A percentile compares a stretch with the other conserved stretches of the same genome.
These are phyloP conservation scores for Sphaerobolus stellatus DNA, from an alignment of 1,284 basidiomycete species.

Conservation along the genomic window DNA sequence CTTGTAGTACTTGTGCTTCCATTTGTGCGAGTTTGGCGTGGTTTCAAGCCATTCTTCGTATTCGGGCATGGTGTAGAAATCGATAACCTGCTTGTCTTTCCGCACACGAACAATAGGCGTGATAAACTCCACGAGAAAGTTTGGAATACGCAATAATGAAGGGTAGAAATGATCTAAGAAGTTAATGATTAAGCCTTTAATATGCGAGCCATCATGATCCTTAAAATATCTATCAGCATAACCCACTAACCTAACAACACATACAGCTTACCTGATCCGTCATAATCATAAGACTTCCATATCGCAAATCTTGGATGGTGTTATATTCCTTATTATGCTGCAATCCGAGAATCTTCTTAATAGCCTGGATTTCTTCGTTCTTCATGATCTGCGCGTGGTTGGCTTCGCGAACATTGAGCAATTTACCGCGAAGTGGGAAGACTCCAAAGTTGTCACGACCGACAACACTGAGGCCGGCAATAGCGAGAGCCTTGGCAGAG, in stretches of 20 bases:
- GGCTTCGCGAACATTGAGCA: slow-evolving; percentile 97
- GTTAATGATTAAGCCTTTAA: slow-evolving; percentile 98
- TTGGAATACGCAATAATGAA: slow-evolving; percentile 86
- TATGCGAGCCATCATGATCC: slow-evolving; percentile 99
- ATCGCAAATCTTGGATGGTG: slow-evolving; percentile 74
- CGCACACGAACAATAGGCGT: slow-evolving; percentile 95
- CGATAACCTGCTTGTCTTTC: slow-evolving; percentile 76
- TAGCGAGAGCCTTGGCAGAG: slow-evolving; percentile 95
- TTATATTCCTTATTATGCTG: slow-evolving; percentile 92
- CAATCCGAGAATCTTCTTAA: slow-evolving; percentile 97
- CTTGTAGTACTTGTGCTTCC: slow-evolving; percentile 97
- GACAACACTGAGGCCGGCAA: slow-evolving; percentile 92
- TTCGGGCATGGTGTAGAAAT: slow-evolving; percentile 98
- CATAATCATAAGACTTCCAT: slow-evolving; percentile 99
- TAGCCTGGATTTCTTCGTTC: slow-evolving; percentile 95
- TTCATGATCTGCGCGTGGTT: slow-evolving; percentile 96
- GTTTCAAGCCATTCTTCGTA: slow-evolving; percentile 91
- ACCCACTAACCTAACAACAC: slow-evolving; percentile 2
- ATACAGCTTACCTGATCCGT: slow-evolving; percentile 82
- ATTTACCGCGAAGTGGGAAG: slow-evolving; percentile 95
- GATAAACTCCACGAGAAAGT: slow-evolving; percentile 97
- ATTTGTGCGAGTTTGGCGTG: slow-evolving; percentile 79
- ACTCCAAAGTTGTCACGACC: slow-evolving; percentile 97
- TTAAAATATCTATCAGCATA: slow-evolving; percentile 32
- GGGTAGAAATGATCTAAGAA: slow-evolving; percentile 98